Percentiles rank a stretch among this genome's conserved stretches.
Conservation (phyloP, 768 basidiomycete genomes). For the Tulasnella sp. region DNA sequence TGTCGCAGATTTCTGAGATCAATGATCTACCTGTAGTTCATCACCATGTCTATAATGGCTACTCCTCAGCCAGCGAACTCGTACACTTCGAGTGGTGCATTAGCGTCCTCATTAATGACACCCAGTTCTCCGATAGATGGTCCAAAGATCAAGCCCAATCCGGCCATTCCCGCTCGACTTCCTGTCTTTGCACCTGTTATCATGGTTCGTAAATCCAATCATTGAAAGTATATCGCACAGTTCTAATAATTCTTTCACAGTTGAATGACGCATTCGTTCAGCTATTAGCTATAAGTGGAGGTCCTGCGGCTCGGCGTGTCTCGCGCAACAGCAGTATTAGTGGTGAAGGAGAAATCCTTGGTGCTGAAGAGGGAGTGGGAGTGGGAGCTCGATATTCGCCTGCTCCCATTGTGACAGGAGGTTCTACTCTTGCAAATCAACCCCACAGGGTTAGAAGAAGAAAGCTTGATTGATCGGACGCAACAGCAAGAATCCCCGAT, state of each 20-base stretch:
- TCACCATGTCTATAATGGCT: slow-evolving; percentile 73
- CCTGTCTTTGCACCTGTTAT: slow-evolving; percentile 65
- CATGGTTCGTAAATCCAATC: slow-evolving; percentile 34
- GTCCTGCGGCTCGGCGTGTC: no score
- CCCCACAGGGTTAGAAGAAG: no score
- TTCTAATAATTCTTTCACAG: background rate
- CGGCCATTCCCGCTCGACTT: slow-evolving; percentile 65
- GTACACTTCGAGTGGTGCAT: slow-evolving; percentile 38
- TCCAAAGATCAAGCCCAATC: slow-evolving; percentile 21
- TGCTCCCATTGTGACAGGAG: no score
- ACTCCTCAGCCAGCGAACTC: slow-evolving; percentile 64
- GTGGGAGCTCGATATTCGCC: no score
- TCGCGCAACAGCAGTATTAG: no score
- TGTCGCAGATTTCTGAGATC: background rate
- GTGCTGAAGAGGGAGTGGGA: no score
- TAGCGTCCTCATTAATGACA: background rate
- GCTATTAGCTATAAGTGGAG: slow-evolving; percentile 37
- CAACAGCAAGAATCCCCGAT: no score
- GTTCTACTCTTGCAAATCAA: no score
- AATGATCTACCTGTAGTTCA: slow-evolving; percentile 39
- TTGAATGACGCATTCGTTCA: slow-evolving; percentile 48
- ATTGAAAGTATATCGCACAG: background rate
- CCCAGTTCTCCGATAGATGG: background rate
- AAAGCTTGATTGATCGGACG: no score
- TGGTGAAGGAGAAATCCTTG: no score